Evolutionary conservation across 345 rosid species (phyloP).

Genomic region (Reutealis trisperma): DNA sequence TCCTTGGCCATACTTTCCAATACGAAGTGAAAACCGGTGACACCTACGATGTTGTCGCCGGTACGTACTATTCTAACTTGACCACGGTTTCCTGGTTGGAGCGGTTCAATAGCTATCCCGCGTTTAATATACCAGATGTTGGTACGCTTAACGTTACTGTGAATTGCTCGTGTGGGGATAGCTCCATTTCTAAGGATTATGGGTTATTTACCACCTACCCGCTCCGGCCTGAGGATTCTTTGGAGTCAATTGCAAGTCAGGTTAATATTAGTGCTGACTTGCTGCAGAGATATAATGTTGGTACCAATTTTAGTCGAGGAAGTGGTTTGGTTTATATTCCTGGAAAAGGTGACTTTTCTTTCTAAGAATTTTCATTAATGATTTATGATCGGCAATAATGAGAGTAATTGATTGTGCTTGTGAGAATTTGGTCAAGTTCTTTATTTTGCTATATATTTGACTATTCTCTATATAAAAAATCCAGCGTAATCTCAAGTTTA

Average conservation of each 20-base stretch:
- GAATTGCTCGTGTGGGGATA: constrained; percentile 73
- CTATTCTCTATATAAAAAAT: neutral
- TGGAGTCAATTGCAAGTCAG: constrained; percentile 42
- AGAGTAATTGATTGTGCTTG: neutral
- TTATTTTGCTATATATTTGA: neutral
- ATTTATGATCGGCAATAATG: neutral
- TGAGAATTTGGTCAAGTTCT: neutral
- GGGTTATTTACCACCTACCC: constrained; percentile 75
- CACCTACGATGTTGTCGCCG: constrained; percentile 40
- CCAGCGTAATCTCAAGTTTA: neutral
- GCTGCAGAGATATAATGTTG: constrained; percentile 60
- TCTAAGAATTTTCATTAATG: neutral
- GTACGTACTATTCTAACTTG: constrained; percentile 36
- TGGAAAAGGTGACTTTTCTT: constrained; percentile 46
- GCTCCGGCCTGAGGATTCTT: constrained; percentile 54
- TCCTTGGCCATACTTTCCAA: constrained; percentile 53
- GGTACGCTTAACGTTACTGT: constrained; percentile 55
- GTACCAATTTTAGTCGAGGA: constrained; percentile 59
- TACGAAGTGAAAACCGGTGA: constrained; percentile 26
- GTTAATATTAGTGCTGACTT: constrained; percentile 34
- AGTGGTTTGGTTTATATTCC: constrained; percentile 73
- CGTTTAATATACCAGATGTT: constrained; percentile 37
- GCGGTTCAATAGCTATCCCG: constrained; percentile 34
- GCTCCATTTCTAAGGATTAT: constrained; percentile 44
- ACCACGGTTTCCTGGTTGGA: constrained; percentile 42